Percentiles rank a stretch among this genome's conserved stretches.
phyloP scores from a whole-genome alignment of 345 rosid species.

The Anastatica hierochuntica region DNA sequence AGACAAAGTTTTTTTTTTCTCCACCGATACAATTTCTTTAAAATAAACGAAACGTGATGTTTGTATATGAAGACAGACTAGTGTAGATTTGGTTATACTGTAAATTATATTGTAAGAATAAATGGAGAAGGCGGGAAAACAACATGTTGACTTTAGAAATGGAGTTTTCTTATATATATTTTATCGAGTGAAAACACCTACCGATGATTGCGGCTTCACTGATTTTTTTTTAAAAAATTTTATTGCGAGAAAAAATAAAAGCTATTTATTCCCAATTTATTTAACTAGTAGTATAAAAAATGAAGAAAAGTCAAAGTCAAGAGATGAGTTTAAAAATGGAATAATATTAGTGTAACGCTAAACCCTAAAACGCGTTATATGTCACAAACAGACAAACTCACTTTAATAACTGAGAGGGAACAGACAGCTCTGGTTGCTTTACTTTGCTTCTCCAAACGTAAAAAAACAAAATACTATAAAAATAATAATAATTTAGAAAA shows the following conservation, averaged over 20 bases:
- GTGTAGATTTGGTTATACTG: too few species aligned
- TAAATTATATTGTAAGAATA: too few species aligned
- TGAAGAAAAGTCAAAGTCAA: conserved; percentile 38
- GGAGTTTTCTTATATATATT: not conserved
- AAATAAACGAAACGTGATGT: too few species aligned
- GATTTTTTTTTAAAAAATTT: not conserved
- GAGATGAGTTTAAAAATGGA: conserved; percentile 8
- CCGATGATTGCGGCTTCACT: conserved; percentile 53
- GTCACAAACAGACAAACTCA: conserved; percentile 31
- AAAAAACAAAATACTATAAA: too few species aligned
- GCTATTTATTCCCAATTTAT: not conserved
- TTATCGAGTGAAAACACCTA: conserved; percentile 28
- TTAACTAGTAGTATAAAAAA: not conserved
- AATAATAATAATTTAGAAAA: too few species aligned
- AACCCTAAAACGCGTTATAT: conserved; percentile 38
- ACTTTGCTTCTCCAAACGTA: conserved; percentile 16
- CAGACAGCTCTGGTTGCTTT: too few species aligned
- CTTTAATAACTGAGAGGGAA: conserved; percentile 30
- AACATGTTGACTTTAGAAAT: conserved; percentile 31
- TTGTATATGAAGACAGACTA: too few species aligned
- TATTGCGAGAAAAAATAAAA: not conserved
- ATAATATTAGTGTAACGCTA: conserved; percentile 15
- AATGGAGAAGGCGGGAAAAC: conserved; percentile 13
- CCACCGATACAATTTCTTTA: too few species aligned
- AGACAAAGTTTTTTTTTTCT: too few species aligned